Evolutionary conservation across 106 monocot species (phyloP).

Genomic region (Acorus calamus): DNA sequence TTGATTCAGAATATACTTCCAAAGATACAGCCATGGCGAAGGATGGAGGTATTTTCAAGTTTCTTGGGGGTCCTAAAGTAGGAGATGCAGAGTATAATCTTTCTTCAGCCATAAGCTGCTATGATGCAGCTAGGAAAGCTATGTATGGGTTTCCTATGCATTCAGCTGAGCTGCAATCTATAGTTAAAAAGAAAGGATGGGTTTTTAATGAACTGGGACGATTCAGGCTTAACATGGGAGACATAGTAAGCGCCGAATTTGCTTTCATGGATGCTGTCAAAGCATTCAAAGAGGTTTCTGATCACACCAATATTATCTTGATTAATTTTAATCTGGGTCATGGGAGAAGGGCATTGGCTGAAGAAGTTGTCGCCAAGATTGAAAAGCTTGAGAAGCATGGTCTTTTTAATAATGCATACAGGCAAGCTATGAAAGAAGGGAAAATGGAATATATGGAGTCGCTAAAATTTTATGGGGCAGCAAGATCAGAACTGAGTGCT

Average conservation of each 20-base stretch:
- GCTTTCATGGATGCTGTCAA: slow-evolving; percentile 77
- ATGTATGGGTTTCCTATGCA: slow-evolving; percentile 22
- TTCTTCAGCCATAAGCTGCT: slow-evolving; percentile 51
- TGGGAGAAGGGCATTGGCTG: slow-evolving; percentile 89
- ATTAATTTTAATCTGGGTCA: slow-evolving; percentile 93
- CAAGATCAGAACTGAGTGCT: slow-evolving; percentile 47
- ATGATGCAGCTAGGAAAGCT: slow-evolving; percentile 44
- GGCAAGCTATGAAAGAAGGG: slow-evolving; percentile 55
- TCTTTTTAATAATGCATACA: slow-evolving; percentile 34
- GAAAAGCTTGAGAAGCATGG: slow-evolving; percentile 40
- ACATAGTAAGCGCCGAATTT: slow-evolving; percentile 63
- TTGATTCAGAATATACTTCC: slow-evolving; percentile 6
- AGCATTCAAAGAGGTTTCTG: slow-evolving; percentile 83
- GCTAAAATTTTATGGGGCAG: slow-evolving; percentile 63
- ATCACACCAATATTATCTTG: slow-evolving; percentile 83
- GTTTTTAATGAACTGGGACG: slow-evolving; percentile 88
- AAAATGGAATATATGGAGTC: slow-evolving; percentile 74
- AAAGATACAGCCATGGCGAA: slow-evolving; percentile 26
- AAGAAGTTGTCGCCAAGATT: slow-evolving; percentile 66
- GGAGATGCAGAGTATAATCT: slow-evolving; percentile 60
- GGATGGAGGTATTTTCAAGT: slow-evolving; percentile 79
- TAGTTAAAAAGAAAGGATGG: slow-evolving; percentile 87
- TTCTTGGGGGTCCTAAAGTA: slow-evolving; percentile 56
- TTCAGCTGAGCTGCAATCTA: slow-evolving; percentile 31
- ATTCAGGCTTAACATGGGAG: slow-evolving; percentile 49